Evolutionary conservation across 345 rosid species (phyloP).

Genomic region (Brassica juncea): DNA sequence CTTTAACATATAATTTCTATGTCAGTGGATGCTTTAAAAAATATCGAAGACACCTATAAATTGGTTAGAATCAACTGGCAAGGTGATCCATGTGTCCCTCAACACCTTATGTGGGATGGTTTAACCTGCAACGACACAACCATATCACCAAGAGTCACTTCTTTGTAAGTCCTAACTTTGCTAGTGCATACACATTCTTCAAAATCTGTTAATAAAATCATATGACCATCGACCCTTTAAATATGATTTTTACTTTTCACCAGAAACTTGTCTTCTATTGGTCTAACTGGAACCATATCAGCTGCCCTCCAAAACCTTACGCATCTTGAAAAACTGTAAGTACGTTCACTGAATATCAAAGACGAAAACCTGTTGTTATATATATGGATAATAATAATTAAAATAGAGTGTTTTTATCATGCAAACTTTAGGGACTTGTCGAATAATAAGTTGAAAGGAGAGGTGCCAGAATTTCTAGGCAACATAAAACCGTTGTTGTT

Average conservation of each 20-base stretch:
- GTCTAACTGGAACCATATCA: slow-evolving; percentile 40
- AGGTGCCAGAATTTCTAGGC: too few relatives aligned
- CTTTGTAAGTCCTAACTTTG: background rate
- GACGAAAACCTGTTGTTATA: too few relatives aligned
- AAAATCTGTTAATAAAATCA: background rate
- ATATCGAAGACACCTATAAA: background rate
- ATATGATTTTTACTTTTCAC: background rate
- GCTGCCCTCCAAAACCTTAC: background rate
- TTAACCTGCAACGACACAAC: too few relatives aligned
- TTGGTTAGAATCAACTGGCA: background rate
- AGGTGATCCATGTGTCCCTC: too few relatives aligned
- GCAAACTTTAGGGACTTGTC: slow-evolving; percentile 17
- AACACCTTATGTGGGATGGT: too few relatives aligned
- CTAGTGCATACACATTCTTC: background rate
- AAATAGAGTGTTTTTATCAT: too few relatives aligned
- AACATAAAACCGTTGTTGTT: slow-evolving; percentile 36
- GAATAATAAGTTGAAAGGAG: too few relatives aligned
- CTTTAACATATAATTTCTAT: background rate
- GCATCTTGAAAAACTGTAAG: slow-evolving; percentile 45
- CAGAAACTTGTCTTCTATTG: slow-evolving; percentile 44
- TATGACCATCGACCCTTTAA: background rate
- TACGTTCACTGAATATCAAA: background rate
- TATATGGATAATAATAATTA: too few relatives aligned
- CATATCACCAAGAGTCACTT: background rate
- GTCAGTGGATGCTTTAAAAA: background rate